Percentiles rank a stretch among this genome's conserved stretches.
phyloP scores from a whole-genome alignment of 148 eudicot species.

The Salicornia ramosissima region DNA sequence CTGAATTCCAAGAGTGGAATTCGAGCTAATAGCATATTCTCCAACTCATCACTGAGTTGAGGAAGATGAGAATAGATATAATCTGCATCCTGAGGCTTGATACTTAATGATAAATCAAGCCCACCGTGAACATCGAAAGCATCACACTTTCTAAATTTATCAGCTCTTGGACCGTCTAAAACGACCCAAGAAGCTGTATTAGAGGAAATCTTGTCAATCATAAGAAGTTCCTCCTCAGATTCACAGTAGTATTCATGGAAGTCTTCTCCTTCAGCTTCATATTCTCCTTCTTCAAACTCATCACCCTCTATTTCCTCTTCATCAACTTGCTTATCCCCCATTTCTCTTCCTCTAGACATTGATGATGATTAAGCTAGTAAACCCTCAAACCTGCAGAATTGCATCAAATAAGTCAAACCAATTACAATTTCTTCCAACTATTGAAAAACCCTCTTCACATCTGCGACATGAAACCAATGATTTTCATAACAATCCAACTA shows the following conservation, averaged over 20 bases:
- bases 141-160: constrained; percentile 29
- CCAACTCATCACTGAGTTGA: constrained; percentile 45
- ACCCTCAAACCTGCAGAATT: constrained; percentile 11
- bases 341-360: constrained; percentile 32
- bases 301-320: constrained; percentile 17
- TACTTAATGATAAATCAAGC: constrained; percentile 18
- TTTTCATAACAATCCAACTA: not conserved
- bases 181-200: not conserved
- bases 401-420: not conserved
- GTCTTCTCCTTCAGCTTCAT: constrained; percentile 9
- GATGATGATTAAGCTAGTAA: constrained; percentile 8
- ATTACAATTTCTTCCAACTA: not conserved
- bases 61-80: constrained; percentile 15
- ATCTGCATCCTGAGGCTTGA: constrained; percentile 48
- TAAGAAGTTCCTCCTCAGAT: not conserved
- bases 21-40: constrained; percentile 30
- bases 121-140: constrained; percentile 12
- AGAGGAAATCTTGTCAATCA: not conserved
- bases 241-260: not conserved
- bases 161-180: constrained; percentile 14
- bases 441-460: not conserved
- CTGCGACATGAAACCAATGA: not conserved
- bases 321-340: constrained; percentile 15
- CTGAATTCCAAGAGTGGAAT: constrained; percentile 26
- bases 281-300: constrained; percentile 16